Evolutionary conservation across 352 stramenopile species (phyloP), one percentile per base, ranked within the genome.

Genomic region (Phytophthora pistaciae): DNA sequence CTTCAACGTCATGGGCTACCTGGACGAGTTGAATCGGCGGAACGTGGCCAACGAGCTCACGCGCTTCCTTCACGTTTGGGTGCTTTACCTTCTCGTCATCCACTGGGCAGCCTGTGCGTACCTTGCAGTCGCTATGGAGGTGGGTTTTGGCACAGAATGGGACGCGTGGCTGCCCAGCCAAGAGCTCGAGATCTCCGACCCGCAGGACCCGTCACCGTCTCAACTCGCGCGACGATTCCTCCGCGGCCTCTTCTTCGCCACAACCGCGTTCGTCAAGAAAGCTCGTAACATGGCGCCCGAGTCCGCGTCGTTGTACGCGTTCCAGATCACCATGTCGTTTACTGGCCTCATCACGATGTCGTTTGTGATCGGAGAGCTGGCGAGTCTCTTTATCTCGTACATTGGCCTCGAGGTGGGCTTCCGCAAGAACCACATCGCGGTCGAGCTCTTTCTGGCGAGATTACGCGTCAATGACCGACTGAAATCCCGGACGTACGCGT

Each of bases 381-480:
- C 79, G 0, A 88, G 79, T 42, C 40, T 91, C 13, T 91, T 87
- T 66, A 72, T 82, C 23, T 87, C 78, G n/a, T 86, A 72, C 54
- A 89, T 85, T 56, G 76, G 80, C 25, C 76, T 88, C 25, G 79
- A 91, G 55, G 79, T 91, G 16, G 72, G 84, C 29, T 91, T 91
- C 44, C 83, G 81, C 53, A 88, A 88, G 40, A 79, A 87, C 23
- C 78, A 90, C 59, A 83, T 88, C 23, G 79, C 80, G 9, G 72
- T 89, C 1, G 69, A 84, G 49, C 57, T 82, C 23, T 91, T 82
- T 46, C 52, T 91, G 7, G 65, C 70, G 16, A 78, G 79, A 21
- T 70, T 74, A 36, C 60, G 66, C 2, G 70, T 88, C 33, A 84
- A 75, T 27, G 61, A 65, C 1, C 48, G 49, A 14, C 60, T 91